phyloP scores from a whole-genome alignment of 164 flowering plant genomes.

The Chimonanthus praecox region DNA sequence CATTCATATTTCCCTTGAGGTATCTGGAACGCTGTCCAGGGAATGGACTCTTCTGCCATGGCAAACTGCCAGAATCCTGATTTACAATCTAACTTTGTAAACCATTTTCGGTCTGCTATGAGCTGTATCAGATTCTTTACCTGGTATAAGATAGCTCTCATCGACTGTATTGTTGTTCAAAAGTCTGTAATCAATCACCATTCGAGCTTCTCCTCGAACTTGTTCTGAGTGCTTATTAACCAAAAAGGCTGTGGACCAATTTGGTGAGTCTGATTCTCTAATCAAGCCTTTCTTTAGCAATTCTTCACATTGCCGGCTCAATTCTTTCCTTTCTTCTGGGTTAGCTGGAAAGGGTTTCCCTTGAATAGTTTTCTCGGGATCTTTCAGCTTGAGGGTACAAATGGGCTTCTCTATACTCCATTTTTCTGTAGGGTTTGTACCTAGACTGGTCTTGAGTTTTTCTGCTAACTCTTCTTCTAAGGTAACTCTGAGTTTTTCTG shows the following conservation, averaged over 20 bases:
- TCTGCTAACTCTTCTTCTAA: no score
- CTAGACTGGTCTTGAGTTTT: no score
- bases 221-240: neutral
- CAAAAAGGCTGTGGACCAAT: neutral
- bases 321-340: neutral
- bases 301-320: neutral
- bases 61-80: slow-evolving; percentile 11
- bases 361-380: no score
- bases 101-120: neutral
- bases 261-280: neutral
- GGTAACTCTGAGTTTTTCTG: no score
- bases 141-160: no score
- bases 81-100: slow-evolving; percentile 7
- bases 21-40: slow-evolving; percentile 7
- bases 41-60: neutral
- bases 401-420: no score
- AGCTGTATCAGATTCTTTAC: no score
- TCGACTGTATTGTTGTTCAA: neutral
- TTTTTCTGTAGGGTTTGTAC: no score
- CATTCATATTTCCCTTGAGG: slow-evolving; percentile 17
- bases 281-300: neutral
- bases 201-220: neutral
- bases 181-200: neutral
- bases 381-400: no score
- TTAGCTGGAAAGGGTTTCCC: no score